Base-by-base conservation (phyloP, 306 rosid species). In the Morella rubra region DNA sequence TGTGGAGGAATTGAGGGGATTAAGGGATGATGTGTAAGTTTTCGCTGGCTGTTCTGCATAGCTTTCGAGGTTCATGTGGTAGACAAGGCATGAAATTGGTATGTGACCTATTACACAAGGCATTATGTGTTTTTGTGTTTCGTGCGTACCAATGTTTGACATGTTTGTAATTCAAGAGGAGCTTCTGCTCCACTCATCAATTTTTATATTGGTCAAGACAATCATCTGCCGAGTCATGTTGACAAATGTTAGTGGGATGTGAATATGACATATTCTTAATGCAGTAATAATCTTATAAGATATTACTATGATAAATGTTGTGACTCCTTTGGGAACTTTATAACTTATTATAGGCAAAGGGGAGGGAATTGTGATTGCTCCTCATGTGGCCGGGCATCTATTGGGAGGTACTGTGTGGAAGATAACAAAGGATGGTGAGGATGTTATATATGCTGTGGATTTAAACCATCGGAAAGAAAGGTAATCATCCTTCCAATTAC, bases 381-480 rank as follows among this genome's bases (percentile, higher is more conserved):
- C 97, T 47, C 97, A 92, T 72, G 92, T 84, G 88, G 96, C 97
- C 66, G 99, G 99, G 64, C 99, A 95, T 89, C 89, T 95, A 32
- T 85, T 95, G 89, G 99, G 99, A 66, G 99, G 99, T 56, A 89
- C 96, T 15, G 80, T 88, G 40, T 95, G 99, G 99, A 95, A 89
- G 86, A 92, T 95, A 73, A 92, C 99, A 18, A 95, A 95, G 85
- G 99, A 95, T 78, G 97, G 99, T 2, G 97, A 95, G 75, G 99
- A 95, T 51, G 93, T 95, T 81, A 87, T 95, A 79, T 95, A 95
- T 84, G 99, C 99, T 58, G 97, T 95, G 71, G 99, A 95, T 81
- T 95, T 89, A 74, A 95, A 95, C 82, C 99, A 95, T 81, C 85
- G 97, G 47, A 95, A 91, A 81, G 97, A 95, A 82, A 88, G 96